These are phyloP conservation scores for Aristolochia fimbriata DNA, from an alignment of 164 flowering plant species.

Conservation along the genomic window DNA sequence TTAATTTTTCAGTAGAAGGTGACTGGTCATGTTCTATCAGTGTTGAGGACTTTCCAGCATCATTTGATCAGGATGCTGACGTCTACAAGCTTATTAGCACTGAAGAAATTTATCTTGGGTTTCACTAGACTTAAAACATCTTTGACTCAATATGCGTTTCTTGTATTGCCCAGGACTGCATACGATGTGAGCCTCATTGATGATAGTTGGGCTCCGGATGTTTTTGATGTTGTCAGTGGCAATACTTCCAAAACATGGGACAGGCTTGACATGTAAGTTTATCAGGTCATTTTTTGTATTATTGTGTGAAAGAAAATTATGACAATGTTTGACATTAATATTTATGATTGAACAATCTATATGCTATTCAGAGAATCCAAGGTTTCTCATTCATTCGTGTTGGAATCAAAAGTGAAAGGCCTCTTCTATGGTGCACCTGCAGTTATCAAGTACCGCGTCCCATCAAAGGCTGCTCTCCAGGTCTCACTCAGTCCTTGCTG, in stretches of 20 bases:
- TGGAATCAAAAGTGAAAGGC: slow-evolving; percentile 64
- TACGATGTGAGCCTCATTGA: slow-evolving; percentile 78
- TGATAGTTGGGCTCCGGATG: slow-evolving; percentile 64
- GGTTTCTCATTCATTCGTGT: slow-evolving; percentile 68
- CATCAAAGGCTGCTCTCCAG: slow-evolving; percentile 75
- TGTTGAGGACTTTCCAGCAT: too few relatives aligned
- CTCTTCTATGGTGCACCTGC: slow-evolving; percentile 69
- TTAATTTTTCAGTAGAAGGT: too few relatives aligned
- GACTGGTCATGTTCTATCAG: too few relatives aligned
- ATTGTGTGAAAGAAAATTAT: neutral
- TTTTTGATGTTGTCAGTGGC: slow-evolving; percentile 56
- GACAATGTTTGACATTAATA: neutral
- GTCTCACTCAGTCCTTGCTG: slow-evolving; percentile 17
- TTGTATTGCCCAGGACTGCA: slow-evolving; percentile 52
- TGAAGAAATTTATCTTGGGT: too few relatives aligned
- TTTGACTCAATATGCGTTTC: neutral
- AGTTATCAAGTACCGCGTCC: slow-evolving; percentile 68
- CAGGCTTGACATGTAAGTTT: slow-evolving; percentile 84
- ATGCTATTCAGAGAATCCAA: slow-evolving; percentile 48
- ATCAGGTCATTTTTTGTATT: neutral
- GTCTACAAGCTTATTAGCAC: too few relatives aligned
- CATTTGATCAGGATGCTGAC: too few relatives aligned
- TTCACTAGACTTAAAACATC: too few relatives aligned
- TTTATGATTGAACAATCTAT: neutral
- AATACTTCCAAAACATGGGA: slow-evolving; percentile 83